Percentiles rank a stretch among this genome's conserved stretches.
These are phyloP conservation scores for Fusarium nurragi DNA, from an alignment of 2,329 filamentous ascomycete genomes.

Conservation along the genomic window DNA sequence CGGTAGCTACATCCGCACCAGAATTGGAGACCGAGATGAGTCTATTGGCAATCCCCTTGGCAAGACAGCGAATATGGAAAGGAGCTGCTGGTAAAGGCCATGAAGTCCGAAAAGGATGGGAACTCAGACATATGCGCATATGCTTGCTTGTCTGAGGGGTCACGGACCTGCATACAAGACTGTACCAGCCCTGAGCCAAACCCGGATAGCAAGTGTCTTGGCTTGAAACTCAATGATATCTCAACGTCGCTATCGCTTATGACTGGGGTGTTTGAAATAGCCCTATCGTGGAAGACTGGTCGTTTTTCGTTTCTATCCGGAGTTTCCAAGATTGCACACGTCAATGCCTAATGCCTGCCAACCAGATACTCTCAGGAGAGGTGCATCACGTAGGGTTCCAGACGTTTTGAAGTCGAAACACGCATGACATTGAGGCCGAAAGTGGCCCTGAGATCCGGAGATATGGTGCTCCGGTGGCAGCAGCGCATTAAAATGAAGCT, in stretches of 20 bases:
- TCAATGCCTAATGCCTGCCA: slow-evolving; percentile 41
- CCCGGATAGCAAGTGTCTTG: slow-evolving; percentile 14
- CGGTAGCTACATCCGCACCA: slow-evolving; percentile 32
- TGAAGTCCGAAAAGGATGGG: slow-evolving; percentile 28
- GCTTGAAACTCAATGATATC: slow-evolving; percentile 20
- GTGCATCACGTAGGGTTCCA: slow-evolving; percentile 30
- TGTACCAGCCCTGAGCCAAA: slow-evolving; percentile 11
- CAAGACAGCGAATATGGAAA: slow-evolving; percentile 18
- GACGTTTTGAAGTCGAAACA: slow-evolving; percentile 32
- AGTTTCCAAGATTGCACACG: slow-evolving; percentile 39
- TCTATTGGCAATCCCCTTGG: slow-evolving; percentile 30
- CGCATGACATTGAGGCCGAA: slow-evolving; percentile 34
- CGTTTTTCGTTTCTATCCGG: slow-evolving; percentile 22
- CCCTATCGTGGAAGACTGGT: slow-evolving; percentile 31
- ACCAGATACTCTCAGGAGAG: slow-evolving; percentile 20
- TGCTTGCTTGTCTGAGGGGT: slow-evolving; percentile 20
- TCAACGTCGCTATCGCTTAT: slow-evolving; percentile 10
- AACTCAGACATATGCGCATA: slow-evolving; percentile 18
- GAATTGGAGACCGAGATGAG: slow-evolving; percentile 40
- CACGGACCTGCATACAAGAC: slow-evolving; percentile 23
- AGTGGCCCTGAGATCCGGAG: slow-evolving; percentile 17
- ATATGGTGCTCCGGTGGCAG: slow-evolving; percentile 26
- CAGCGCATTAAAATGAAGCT: slow-evolving; percentile 21
- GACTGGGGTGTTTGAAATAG: slow-evolving; percentile 32
- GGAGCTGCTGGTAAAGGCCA: slow-evolving; percentile 32